Conservation (phyloP, 129 eudicot genomes). For the Erigeron canadensis region DNA sequence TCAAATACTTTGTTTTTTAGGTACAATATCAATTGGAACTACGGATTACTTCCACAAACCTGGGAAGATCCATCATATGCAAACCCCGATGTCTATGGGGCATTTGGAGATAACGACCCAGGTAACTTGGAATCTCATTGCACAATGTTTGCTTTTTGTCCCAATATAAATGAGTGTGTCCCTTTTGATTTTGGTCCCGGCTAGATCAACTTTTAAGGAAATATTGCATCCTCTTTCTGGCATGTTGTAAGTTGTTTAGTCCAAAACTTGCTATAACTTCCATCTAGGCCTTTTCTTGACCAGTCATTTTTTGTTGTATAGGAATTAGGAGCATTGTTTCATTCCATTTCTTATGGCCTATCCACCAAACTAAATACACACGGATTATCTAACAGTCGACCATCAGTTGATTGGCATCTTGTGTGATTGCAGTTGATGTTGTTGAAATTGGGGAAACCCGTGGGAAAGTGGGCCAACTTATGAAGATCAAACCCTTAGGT, state of each 20-base stretch:
- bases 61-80: slow-evolving; percentile 97
- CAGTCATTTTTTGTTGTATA: too few relatives aligned
- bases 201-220: too few relatives aligned
- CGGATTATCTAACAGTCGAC: neutral
- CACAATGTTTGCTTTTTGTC: neutral
- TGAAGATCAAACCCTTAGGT: slow-evolving; percentile 92
- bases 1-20: slow-evolving; percentile 31
- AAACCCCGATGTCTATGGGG: slow-evolving; percentile 88
- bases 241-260: too few relatives aligned
- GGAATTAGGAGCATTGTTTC: too few relatives aligned
- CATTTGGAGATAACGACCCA: slow-evolving; percentile 98
- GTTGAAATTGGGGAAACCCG: slow-evolving; percentile 91
- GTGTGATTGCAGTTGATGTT: slow-evolving; percentile 70
- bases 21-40: slow-evolving; percentile 97
- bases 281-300: too few relatives aligned
- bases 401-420: neutral
- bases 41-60: slow-evolving; percentile 97
- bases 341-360: too few relatives aligned
- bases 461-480: slow-evolving; percentile 64
- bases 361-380: too few relatives aligned
- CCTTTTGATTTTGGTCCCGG: too few relatives aligned
- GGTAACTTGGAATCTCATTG: slow-evolving; percentile 39
- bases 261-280: too few relatives aligned
- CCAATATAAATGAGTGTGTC: neutral
- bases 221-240: too few relatives aligned